Evolutionary conservation across 371 early-diverging fungal genomes (phyloP).

Genomic region (Circinella minor): DNA sequence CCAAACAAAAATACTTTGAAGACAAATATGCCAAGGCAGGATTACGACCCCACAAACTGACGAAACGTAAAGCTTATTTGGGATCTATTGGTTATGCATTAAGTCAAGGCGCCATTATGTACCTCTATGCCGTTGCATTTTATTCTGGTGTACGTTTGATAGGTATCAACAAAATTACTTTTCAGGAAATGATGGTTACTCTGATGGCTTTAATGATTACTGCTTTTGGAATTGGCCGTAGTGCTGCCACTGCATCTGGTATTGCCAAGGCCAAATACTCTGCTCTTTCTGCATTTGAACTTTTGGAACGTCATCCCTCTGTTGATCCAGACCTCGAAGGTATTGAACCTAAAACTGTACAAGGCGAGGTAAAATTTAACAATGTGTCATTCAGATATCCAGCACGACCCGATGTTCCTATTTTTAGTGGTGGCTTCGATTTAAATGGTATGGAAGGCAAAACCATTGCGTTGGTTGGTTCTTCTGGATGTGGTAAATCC

Average conservation of each 20-base stretch:
- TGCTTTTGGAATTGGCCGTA: conserved; percentile 61
- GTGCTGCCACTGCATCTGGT: conserved; percentile 51
- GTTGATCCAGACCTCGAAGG: conserved; percentile 62
- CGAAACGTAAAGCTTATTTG: conserved; percentile 53
- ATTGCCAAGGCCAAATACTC: conserved; percentile 77
- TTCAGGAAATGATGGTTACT: conserved; percentile 55
- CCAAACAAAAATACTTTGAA: conserved; percentile 71
- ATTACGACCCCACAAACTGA: conserved; percentile 63
- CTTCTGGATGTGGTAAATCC: conserved; percentile 67
- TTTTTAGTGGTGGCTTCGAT: conserved; percentile 70
- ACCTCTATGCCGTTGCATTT: conserved; percentile 59
- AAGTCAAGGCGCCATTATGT: conserved; percentile 60
- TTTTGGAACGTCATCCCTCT: conserved; percentile 66
- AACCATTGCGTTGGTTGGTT: conserved; percentile 66
- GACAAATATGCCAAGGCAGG: conserved; percentile 56
- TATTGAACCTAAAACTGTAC: conserved; percentile 25
- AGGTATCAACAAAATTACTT: conserved; percentile 25
- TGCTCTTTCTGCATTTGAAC: conserved; percentile 67
- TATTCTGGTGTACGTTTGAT: conserved; percentile 57
- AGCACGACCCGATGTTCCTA: conserved; percentile 65
- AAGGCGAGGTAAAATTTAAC: conserved; percentile 43
- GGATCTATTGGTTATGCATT: conserved; percentile 69
- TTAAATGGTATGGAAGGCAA: conserved; percentile 68
- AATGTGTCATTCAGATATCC: conserved; percentile 78
- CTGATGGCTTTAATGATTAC: conserved; percentile 75